Evolutionary conservation across 768 basidiomycete species (phyloP), one percentile per base, ranked within the genome.

Genomic region (Pleurotus platypus): DNA sequence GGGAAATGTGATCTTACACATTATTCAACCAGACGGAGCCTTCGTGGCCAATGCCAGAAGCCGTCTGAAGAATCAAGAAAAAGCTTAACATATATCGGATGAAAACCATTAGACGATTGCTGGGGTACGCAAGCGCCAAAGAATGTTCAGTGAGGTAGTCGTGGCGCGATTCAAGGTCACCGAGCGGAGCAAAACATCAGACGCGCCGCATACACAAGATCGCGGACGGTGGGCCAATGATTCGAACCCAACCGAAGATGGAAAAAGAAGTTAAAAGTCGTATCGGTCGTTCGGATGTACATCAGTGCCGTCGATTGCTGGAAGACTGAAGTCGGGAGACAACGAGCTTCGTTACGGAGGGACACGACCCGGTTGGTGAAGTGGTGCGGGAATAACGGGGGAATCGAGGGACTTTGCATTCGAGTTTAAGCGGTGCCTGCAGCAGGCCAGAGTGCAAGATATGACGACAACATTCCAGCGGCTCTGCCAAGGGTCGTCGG

Each of bases 401-500:
- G 30, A 48, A 50, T n/a, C 30, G 26, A 26, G 7, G 27, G 27
- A 50, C 27, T 35, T 37, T 7, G 27, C 30, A 7, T 27, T 27
- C 26, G 38, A 26, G 12, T 20, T 50, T 16, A 38, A n/a, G 51
- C 13, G 15, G 51, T 20, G 13, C 20, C 39, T 39, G 51, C 22
- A 7, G 51, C 39, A 20, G 51, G 51, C 51, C 51, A 54, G 4
- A 53, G 38, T 18, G 37, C 51, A 22, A 54, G 51, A 42, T 54
- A 54, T 18, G 51, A 54, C 22, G 51, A 54, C 51, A 54, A n/a
- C 51, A 54, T 42, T 15, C 51, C 51, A 24, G 51, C 51, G n/a
- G 51, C 51, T 42, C 51, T 39, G 12, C 51, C 51, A n/a, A 54
- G 18, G 38, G 38, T 54, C 26, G 51, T 40, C 18, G 37, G 37